Base-by-base conservation (phyloP, 306 rosid genomes). In the Vicia faba region DNA sequence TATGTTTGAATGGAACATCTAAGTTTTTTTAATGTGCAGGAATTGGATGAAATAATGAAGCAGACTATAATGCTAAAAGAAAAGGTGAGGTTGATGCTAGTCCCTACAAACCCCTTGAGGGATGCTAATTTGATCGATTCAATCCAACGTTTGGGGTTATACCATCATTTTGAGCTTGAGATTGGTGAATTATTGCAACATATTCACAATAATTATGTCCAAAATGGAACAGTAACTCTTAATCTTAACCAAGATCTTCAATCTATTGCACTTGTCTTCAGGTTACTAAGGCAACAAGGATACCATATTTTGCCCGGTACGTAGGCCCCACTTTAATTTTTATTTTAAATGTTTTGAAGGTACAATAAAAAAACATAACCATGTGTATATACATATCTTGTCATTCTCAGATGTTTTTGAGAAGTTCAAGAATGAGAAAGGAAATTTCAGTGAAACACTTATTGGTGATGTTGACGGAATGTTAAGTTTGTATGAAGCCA, bases 401-500 rank as follows among this genome's bases (percentile, higher is more conserved):
- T 13, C 3, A 8, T 3, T 11, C 3, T 8, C 43, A 86, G 91
- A 77, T 5, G 29, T 61, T n/a, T 77, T 86, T 40, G 38, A 44
- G 5, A 84, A 81, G 57, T 86, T 81, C 44, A 79, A 60, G 12
- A 72, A 83, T 5, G 28, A 2, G 0, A 20, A 68, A 15, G 80
- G 80, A 20, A 61, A 62, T 1, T 61, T 76, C 0, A 63, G 0
- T n/a, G 50, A 61, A 61, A 41, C 23, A 10, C 19, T 75, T 18
- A 5, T 18, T 8, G 29, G 2, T 7, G 66, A 76, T 54, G 44
- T 76, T n/a, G 60, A 62, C 9, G 75, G 71, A 53, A 55, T 86
- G 70, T 15, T 86, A 26, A 79, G 77, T 48, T 74, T 87, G 16
- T 84, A 82, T 14, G 88, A 86, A 80, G 92, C 89, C 0, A 3